phyloP scores from a whole-genome alignment of 208 protist species.

The Balamuthia mandrillaris region DNA sequence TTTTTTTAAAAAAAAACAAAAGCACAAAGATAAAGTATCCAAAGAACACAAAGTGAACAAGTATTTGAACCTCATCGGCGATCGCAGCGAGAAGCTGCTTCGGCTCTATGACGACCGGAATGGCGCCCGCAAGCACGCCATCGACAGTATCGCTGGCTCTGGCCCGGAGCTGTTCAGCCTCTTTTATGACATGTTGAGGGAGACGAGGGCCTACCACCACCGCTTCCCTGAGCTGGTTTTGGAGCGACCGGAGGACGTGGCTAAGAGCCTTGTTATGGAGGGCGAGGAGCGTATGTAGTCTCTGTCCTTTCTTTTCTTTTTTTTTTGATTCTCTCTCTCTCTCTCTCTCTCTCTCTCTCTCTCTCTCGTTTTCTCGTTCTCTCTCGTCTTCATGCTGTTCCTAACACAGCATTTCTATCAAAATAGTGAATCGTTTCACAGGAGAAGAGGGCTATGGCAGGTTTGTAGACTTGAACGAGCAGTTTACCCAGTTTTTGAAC shows the following conservation, averaged over 20 bases:
- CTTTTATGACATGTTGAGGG: slow-evolving; percentile 19
- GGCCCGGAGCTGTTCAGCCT: slow-evolving; percentile 9
- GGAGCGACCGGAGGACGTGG: slow-evolving; percentile 8
- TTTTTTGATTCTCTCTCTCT: too few species aligned
- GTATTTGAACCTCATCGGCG: background rate
- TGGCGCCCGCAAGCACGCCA: background rate
- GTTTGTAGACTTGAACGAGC: slow-evolving; percentile 32
- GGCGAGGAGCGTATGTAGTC: background rate
- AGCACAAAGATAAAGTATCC: background rate
- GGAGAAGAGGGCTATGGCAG: slow-evolving; percentile 25
- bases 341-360: background rate
- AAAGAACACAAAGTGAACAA: background rate
- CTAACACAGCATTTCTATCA: too few species aligned
- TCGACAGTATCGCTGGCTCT: background rate
- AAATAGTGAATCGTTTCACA: slow-evolving; percentile 29
- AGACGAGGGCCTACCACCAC: slow-evolving; percentile 1
- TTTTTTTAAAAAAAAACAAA: background rate
- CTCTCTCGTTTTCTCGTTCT: background rate
- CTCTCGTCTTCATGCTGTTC: background rate
- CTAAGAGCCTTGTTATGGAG: slow-evolving; percentile 10
- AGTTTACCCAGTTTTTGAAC: slow-evolving; percentile 20
- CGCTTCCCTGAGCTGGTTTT: slow-evolving; percentile 3
- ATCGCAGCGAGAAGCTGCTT: slow-evolving; percentile 1
- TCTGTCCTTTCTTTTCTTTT: background rate
- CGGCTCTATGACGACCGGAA: background rate